Conservation (phyloP, 2,329 filamentous ascomycete species). For the Chrysoporthe austroafricana region DNA sequence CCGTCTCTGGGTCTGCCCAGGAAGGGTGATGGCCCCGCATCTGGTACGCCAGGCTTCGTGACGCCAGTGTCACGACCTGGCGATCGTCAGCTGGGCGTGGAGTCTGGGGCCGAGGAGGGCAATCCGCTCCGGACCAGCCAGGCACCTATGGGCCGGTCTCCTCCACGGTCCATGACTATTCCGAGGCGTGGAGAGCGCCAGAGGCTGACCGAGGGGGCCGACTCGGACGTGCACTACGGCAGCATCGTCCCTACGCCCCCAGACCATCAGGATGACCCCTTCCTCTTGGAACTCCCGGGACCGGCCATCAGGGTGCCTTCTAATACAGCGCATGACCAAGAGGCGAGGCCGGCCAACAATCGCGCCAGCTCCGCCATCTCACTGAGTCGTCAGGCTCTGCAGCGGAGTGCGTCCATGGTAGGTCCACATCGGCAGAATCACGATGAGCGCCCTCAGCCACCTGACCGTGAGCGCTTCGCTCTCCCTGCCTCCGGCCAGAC, state of each 20-base stretch:
- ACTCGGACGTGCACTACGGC: constrained; percentile 52
- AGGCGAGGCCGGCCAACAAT: constrained; percentile 3
- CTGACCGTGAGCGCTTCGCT: constrained; percentile 1
- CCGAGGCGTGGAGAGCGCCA: constrained; percentile 42
- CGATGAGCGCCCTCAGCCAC: constrained; percentile 6
- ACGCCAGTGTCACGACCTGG: constrained; percentile 34
- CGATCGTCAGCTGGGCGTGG: constrained; percentile 33
- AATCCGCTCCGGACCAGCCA: constrained; percentile 36
- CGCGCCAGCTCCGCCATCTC: constrained; percentile 25
- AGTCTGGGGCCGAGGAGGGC: constrained; percentile 2
- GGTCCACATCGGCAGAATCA: constrained; percentile 2
- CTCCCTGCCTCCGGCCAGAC: constrained; percentile 14
- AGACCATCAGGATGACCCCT: constrained; percentile 28
- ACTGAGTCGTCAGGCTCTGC: constrained; percentile 36
- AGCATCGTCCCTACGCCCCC: constrained; percentile 54
- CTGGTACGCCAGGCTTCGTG: constrained; percentile 31
- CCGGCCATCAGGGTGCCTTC: constrained; percentile 54
- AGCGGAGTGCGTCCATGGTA: constrained; percentile 44
- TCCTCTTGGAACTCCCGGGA: constrained; percentile 54
- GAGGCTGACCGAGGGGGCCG: constrained; percentile 43
- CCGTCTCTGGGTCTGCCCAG: constrained; percentile 42
- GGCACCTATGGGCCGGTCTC: constrained; percentile 33
- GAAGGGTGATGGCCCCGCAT: constrained; percentile 38
- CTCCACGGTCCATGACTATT: constrained; percentile 32
- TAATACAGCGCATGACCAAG: constrained; percentile 31